phyloP scores from a whole-genome alignment of 228 moss, liverwort and hornwort genomes.

The Sphagnum magellanicum region DNA sequence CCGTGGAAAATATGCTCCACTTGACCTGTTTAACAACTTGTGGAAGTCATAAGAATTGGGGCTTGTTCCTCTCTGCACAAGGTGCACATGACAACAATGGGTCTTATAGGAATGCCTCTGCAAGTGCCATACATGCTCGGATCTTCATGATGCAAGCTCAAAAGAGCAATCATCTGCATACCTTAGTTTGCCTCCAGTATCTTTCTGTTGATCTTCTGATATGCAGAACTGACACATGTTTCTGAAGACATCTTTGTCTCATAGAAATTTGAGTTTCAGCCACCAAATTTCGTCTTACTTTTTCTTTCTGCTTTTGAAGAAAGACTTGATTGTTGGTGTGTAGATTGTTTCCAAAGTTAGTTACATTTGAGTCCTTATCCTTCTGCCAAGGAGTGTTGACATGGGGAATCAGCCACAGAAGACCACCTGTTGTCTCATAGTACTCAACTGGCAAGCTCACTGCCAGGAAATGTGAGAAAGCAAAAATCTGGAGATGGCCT shows the following conservation, averaged over 20 bases:
- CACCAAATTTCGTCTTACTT: conserved; percentile 15
- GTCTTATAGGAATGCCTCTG: too few relatives aligned
- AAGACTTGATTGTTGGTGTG: conserved; percentile 18
- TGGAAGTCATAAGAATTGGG: background rate
- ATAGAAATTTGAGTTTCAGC: background rate
- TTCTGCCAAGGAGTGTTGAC: conserved; percentile 71
- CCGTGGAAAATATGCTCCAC: background rate
- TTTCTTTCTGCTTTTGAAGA: background rate
- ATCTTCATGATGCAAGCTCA: too few relatives aligned
- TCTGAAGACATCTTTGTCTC: background rate
- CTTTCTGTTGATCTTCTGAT: too few relatives aligned
- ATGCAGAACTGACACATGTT: too few relatives aligned
- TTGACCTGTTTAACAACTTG: background rate
- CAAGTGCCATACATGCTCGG: too few relatives aligned
- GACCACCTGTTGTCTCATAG: conserved; percentile 75
- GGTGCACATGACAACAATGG: background rate
- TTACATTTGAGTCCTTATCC: conserved; percentile 11
- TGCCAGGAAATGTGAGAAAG: conserved; percentile 74
- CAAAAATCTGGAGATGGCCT: conserved; percentile 87
- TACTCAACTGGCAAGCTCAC: conserved; percentile 84
- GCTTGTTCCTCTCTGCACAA: background rate
- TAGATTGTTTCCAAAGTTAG: conserved; percentile 25
- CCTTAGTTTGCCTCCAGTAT: too few relatives aligned
- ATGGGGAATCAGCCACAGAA: conserved; percentile 90
- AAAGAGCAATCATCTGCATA: too few relatives aligned